Conservation (phyloP, 768 basidiomycete genomes). For the Hortiboletus campestris region DNA sequence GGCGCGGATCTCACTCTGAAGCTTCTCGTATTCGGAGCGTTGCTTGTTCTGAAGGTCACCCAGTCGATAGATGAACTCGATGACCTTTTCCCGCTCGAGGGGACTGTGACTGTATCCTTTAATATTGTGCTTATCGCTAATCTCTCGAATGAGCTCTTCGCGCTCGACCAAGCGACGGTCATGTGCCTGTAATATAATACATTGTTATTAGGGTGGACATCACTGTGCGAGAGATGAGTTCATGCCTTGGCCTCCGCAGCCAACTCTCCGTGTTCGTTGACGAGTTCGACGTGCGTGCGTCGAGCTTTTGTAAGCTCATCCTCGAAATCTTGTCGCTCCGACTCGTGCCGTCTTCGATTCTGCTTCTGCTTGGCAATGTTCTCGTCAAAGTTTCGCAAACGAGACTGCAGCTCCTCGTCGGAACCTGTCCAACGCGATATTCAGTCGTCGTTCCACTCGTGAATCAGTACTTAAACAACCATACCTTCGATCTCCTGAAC, state of each 20-base stretch:
- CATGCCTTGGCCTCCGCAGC: constrained; percentile 70
- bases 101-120: constrained; percentile 71
- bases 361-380: constrained; percentile 52
- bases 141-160: constrained; percentile 69
- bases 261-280: constrained; percentile 64
- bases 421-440: constrained; percentile 45
- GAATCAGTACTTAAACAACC: background rate
- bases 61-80: constrained; percentile 70
- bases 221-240: background rate
- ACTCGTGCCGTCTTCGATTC: constrained; percentile 45
- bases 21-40: constrained; percentile 58
- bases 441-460: background rate
- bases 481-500: constrained; percentile 66
- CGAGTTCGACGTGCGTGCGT: constrained; percentile 51
- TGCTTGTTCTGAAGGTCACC: constrained; percentile 61
- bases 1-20: constrained; percentile 60
- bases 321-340: constrained; percentile 58
- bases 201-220: background rate
- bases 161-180: constrained; percentile 65
- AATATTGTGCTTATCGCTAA: constrained; percentile 66
- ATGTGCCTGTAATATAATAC: constrained; percentile 54
- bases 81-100: constrained; percentile 66
- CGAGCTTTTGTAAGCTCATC: constrained; percentile 54
- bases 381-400: constrained; percentile 57
- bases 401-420: constrained; percentile 65